Evolutionary conservation across 2,329 filamentous ascomycete species (phyloP).

Genomic region (Epichloe uncinata): DNA sequence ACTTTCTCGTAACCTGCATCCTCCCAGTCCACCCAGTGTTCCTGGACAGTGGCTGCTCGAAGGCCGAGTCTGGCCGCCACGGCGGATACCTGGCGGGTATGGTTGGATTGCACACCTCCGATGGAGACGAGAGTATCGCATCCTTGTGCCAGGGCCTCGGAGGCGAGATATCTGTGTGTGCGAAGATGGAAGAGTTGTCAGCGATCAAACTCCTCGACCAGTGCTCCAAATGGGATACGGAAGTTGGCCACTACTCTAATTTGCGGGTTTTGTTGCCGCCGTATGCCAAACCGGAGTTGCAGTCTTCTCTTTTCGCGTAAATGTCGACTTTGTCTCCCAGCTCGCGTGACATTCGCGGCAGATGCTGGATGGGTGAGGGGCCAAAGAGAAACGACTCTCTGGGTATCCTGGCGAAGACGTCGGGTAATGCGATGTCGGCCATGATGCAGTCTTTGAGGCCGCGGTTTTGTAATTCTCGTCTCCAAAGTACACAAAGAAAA

Average conservation of each 20-base stretch:
- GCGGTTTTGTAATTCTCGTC: background rate
- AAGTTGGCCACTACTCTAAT: slow-evolving; percentile 34
- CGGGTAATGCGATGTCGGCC: slow-evolving; percentile 28
- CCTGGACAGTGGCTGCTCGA: slow-evolving; percentile 40
- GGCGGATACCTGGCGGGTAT: slow-evolving; percentile 54
- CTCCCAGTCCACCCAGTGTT: slow-evolving; percentile 53
- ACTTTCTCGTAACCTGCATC: slow-evolving; percentile 48
- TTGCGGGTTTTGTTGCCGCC: slow-evolving; percentile 60
- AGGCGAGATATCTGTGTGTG: slow-evolving; percentile 41
- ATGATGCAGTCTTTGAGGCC: slow-evolving; percentile 65
- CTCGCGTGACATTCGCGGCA: slow-evolving; percentile 50
- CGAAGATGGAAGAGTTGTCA: background rate
- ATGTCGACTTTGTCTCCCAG: slow-evolving; percentile 47
- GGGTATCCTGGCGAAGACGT: slow-evolving; percentile 50
- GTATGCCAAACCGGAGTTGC: slow-evolving; percentile 52
- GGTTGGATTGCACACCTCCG: slow-evolving; percentile 57
- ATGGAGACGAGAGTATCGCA: slow-evolving; percentile 52
- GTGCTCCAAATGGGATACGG: background rate
- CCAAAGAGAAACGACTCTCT: slow-evolving; percentile 49
- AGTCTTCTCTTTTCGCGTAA: slow-evolving; percentile 61
- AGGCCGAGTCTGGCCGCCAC: slow-evolving; percentile 46
- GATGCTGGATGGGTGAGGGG: slow-evolving; percentile 53
- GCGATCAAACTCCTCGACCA: background rate
- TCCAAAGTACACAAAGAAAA: no score
- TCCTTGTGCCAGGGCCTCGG: slow-evolving; percentile 44